These are phyloP conservation scores for Monilinia fructigena DNA, from an alignment of 2,329 filamentous ascomycete genomes.

Conservation along the genomic window DNA sequence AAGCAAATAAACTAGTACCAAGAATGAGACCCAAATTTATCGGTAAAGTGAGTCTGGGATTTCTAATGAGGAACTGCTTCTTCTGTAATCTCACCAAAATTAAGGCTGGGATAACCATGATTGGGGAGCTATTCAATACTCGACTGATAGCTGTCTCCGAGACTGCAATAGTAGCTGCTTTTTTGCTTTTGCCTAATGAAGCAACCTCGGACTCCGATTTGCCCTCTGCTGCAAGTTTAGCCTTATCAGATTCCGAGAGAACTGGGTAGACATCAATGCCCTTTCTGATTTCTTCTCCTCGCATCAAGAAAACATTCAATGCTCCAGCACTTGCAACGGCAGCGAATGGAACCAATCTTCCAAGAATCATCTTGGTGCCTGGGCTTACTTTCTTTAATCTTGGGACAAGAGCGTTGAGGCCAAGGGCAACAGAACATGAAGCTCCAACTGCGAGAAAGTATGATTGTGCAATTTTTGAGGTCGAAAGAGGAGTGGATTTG, in stretches of 20 bases:
- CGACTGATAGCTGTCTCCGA: constrained; percentile 88
- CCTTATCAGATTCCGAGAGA: constrained; percentile 67
- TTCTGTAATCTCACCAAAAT: constrained; percentile 81
- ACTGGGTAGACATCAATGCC: constrained; percentile 93
- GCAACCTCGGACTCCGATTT: constrained; percentile 63
- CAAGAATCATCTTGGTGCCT: constrained; percentile 71
- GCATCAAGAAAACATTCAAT: constrained; percentile 97
- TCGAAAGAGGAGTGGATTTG: constrained; percentile 88
- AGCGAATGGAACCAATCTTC: constrained; percentile 91
- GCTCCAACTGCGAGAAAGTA: constrained; percentile 90
- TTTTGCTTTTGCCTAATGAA: constrained; percentile 81
- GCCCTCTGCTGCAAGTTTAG: constrained; percentile 54
- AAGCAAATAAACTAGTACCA: constrained; percentile 79
- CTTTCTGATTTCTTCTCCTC: constrained; percentile 86
- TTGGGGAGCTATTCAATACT: constrained; percentile 89
- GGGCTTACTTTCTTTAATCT: constrained; percentile 75
- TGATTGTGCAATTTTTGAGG: constrained; percentile 77
- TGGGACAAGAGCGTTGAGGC: constrained; percentile 86
- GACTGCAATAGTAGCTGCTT: constrained; percentile 84
- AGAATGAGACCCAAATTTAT: constrained; percentile 87
- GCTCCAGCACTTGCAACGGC: constrained; percentile 89
- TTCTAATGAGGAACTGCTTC: constrained; percentile 74
- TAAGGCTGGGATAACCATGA: constrained; percentile 94
- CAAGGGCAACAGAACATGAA: constrained; percentile 89
- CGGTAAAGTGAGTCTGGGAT: constrained; percentile 74